phyloP scores from a whole-genome alignment of 441 rosid species.

The Theobroma grandiflorum region DNA sequence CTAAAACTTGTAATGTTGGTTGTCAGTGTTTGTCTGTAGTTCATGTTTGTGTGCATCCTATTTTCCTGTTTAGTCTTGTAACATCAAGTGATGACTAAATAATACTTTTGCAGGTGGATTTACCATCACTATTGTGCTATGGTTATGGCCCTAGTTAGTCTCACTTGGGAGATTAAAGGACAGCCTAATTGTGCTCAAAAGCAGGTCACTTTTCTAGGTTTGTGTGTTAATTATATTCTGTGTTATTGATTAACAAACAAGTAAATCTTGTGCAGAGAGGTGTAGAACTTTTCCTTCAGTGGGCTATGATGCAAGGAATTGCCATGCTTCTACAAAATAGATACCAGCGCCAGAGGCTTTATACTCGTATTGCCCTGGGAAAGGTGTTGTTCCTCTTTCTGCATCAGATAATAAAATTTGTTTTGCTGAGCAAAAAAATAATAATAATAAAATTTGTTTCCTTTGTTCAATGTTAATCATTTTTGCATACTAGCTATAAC shows the following conservation, averaged over 20 bases:
- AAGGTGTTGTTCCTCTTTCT: constrained; percentile 60
- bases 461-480: constrained; percentile 19
- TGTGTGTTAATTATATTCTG: constrained; percentile 24
- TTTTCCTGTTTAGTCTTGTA: not conserved
- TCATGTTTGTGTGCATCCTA: not conserved
- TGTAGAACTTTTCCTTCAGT: constrained; percentile 92
- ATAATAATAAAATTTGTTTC: not conserved
- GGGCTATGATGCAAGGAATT: constrained; percentile 99
- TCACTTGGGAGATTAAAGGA: constrained; percentile 98
- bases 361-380: constrained; percentile 96
- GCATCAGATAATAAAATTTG: not conserved
- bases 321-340: constrained; percentile 98
- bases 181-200: constrained; percentile 92
- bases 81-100: not conserved
- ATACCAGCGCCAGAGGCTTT: constrained; percentile 97
- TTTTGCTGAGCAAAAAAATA: too few species aligned
- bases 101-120: constrained; percentile 85
- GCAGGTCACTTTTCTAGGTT: constrained; percentile 63
- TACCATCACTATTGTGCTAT: constrained; percentile 97
- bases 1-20: not conserved
- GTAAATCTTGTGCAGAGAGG: constrained; percentile 74
- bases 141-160: constrained; percentile 96
- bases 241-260: constrained; percentile 25
- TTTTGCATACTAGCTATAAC: not conserved
- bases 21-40: not conserved